Conservation (phyloP, 441 rosid genomes). For the Euphorbia neoarborescens region DNA sequence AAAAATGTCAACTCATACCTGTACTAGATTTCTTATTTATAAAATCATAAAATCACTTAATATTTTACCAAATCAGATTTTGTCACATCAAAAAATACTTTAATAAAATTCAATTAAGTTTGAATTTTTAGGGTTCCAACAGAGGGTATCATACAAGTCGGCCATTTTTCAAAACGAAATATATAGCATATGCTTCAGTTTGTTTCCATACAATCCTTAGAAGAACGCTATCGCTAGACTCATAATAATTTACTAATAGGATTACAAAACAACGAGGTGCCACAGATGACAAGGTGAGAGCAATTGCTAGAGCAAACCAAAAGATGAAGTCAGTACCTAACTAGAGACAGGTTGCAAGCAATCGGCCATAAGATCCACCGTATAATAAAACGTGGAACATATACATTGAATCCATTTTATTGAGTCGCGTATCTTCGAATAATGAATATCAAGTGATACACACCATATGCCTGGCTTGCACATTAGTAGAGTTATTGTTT, state of each 20-base stretch:
- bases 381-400: neutral
- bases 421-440: conserved; percentile 47
- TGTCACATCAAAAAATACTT: too few species aligned
- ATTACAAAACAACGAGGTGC: neutral
- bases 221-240: neutral
- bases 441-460: conserved; percentile 55
- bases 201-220: neutral
- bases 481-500: too few species aligned
- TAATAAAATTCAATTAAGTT: too few species aligned
- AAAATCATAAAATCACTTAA: too few species aligned
- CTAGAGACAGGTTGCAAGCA: neutral
- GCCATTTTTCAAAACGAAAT: neutral
- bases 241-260: neutral
- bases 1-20: too few species aligned
- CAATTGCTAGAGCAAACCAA: neutral
- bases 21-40: too few species aligned
- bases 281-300: neutral
- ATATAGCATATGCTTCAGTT: neutral
- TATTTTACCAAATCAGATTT: too few species aligned
- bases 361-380: neutral
- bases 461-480: conserved; percentile 89
- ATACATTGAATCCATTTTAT: conserved; percentile 5
- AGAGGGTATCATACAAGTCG: neutral
- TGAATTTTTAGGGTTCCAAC: too few species aligned
- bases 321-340: neutral